Base-by-base conservation (phyloP, 495 filamentous ascomycete species). In the Penicillium simplicissimum region DNA sequence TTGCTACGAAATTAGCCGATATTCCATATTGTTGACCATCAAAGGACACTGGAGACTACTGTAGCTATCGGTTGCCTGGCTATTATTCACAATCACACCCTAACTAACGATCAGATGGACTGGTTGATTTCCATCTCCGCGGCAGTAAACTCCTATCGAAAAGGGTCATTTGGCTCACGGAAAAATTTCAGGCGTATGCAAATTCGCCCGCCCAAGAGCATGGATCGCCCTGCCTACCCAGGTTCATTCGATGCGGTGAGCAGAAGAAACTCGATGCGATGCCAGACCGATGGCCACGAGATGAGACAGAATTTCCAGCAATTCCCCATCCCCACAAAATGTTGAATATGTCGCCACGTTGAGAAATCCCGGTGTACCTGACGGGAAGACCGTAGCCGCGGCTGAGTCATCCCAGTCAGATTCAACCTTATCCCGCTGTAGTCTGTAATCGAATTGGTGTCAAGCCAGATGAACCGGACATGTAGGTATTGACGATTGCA, bases 1-100 rank as follows among this genome's bases (percentile, higher is more conserved):
- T 14, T 51, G 23, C 21, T 2, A 53, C 31, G 43, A 55, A 69
- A 69, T 69, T 71, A 67, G 55, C 66, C 69, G 69, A 62, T 28
- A 52, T 10, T 52, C n/a, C 7, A 52, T 23, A 10, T 0, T 34
- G 48, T 43, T 11, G 28, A 6, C 28, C 28, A 7, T 31, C 28
- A 40, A 40, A 15, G n/a, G 23, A 40, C 13, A 40, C 14, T 40
- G 6, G 7, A 4, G 25, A 28, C n/a, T 28, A 28, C 7, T 42
- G n/a, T 17, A 19, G n/a, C 17, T 42, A 42, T 42, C n/a, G 28
- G 6, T 31, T 31, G 17, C n/a, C 17, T 42, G 40, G 17, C 6
- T 15, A 45, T 45, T 45, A 45, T 45, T 45, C n/a, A 42, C 38
- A 8, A 1, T 42, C 17, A 40, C 14, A 17, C 40, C 7, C n/a